Evolutionary conservation across 1,284 basidiomycete genomes (phyloP), one percentile per base, ranked within the genome.

Genomic region (Schizophyllum commune): DNA sequence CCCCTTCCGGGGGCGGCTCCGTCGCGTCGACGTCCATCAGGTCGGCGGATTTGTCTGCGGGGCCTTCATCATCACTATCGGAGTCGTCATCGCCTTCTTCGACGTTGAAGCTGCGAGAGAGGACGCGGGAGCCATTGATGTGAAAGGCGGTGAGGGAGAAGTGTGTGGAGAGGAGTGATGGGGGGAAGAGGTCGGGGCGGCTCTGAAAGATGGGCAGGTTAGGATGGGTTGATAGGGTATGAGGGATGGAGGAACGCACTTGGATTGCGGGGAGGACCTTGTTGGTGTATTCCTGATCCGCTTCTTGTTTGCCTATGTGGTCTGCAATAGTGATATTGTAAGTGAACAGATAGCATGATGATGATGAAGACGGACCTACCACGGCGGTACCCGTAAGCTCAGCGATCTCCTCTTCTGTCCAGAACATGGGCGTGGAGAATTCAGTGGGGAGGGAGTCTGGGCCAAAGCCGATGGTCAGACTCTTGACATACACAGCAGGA

Each of bases 341-440:
- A 22, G 27, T n/a, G 39, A 52, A 58, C n/a, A 52, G 32, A 64
- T 55, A 62, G 20, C 32, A 20, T 57, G 58, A 21, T 60, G 47
- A 32, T 33, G 61, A 51, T 58, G 9, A 52, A 57, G 68, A 85
- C 85, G 69, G 72, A 94, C 94, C 84, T 80, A 91, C 80, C 72
- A 99, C 86, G 34, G 88, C 84, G 51, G 95, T 97, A 0, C 94
- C 97, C 63, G 79, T 73, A 6, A 99, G 81, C 68, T 91, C 86
- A n/a, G 76, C 71, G 3, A 96, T 74, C 60, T 98, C 92, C 1
- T 81, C 79, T 1, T 82, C 79, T 32, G 70, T 75, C 97, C 96
- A 99, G 72, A 98, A 97, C 93, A 99, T 98, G 1, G 96, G 94
- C 0, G 95, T 96, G 65, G 90, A 83, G 70, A 99, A 99, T 8